Conservation (phyloP, 306 rosid genomes). For the Vigna trinervia region DNA sequence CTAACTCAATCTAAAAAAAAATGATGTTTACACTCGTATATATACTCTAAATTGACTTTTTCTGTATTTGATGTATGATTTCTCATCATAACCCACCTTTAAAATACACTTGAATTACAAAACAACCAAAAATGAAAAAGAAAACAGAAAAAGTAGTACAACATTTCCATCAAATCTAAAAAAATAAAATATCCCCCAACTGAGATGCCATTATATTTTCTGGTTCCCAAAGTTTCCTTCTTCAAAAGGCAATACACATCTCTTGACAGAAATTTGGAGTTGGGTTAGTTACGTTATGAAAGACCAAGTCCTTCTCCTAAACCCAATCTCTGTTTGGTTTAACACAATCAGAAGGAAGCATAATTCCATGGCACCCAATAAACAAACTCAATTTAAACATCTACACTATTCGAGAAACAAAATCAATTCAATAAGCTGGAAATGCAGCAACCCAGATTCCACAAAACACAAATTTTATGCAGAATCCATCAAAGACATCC, state of each 20-base stretch:
- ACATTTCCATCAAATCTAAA: neutral
- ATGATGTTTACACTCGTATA: too few species aligned
- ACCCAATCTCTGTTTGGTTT: neutral
- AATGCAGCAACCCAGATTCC: neutral
- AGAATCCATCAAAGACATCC: neutral
- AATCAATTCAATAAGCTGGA: neutral
- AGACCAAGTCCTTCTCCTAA: neutral
- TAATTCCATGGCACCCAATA: neutral
- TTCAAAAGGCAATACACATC: neutral
- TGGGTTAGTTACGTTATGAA: neutral
- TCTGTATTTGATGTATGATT: too few species aligned
- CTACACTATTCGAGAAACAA: neutral
- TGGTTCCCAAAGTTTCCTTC: neutral
- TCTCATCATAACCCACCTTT: too few species aligned
- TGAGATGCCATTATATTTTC: neutral
- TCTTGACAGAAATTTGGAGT: too few species aligned
- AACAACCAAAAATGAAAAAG: neutral
- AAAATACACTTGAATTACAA: neutral
- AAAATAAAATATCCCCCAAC: too few species aligned
- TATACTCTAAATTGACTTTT: too few species aligned
- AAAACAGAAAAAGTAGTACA: neutral
- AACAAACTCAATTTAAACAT: neutral
- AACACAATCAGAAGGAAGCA: neutral
- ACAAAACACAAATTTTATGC: neutral
- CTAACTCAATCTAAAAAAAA: too few species aligned